A percentile compares a stretch with the other conserved stretches of the same genome.
These are phyloP conservation scores for Ogataea chonburiensis DNA, from an alignment of 805 yeast genomes.

Conservation along the genomic window DNA sequence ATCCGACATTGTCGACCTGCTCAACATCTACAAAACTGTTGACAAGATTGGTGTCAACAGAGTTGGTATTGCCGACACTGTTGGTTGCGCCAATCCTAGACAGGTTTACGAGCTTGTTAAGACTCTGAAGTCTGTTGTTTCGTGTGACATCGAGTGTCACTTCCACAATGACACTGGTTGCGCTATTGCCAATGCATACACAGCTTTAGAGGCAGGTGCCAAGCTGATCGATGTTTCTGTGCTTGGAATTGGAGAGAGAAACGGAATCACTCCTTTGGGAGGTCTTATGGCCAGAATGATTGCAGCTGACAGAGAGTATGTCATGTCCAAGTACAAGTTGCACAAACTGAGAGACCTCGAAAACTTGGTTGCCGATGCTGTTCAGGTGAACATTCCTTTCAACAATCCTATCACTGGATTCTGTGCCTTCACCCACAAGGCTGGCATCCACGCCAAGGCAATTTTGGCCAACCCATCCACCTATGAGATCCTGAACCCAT, in stretches of 20 bases:
- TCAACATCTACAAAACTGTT: slow-evolving; percentile 58
- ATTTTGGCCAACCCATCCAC: slow-evolving; percentile 64
- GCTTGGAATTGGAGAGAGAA: slow-evolving; percentile 63
- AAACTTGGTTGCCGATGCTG: slow-evolving; percentile 58
- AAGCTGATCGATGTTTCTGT: slow-evolving; percentile 57
- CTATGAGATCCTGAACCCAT: slow-evolving; percentile 56
- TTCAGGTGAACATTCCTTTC: slow-evolving; percentile 58
- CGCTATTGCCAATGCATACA: slow-evolving; percentile 62
- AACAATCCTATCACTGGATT: slow-evolving; percentile 64
- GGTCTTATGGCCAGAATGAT: slow-evolving; percentile 65
- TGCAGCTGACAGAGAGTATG: slow-evolving; percentile 59
- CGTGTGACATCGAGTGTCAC: slow-evolving; percentile 60
- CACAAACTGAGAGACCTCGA: slow-evolving; percentile 57
- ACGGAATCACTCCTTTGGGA: slow-evolving; percentile 61
- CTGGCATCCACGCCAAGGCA: slow-evolving; percentile 64
- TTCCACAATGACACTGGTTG: slow-evolving; percentile 66
- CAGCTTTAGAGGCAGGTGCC: slow-evolving; percentile 64
- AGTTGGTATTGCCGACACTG: slow-evolving; percentile 64
- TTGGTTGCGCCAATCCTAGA: slow-evolving; percentile 64
- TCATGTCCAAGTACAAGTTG: slow-evolving; percentile 55
- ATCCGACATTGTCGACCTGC: slow-evolving; percentile 57
- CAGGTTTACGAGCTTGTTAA: slow-evolving; percentile 60
- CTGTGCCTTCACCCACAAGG: slow-evolving; percentile 65
- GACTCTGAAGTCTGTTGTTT: slow-evolving; percentile 55
- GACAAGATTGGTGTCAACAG: slow-evolving; percentile 61